Conservation (phyloP, 768 basidiomycete genomes). For the Roridomyces roridus region DNA sequence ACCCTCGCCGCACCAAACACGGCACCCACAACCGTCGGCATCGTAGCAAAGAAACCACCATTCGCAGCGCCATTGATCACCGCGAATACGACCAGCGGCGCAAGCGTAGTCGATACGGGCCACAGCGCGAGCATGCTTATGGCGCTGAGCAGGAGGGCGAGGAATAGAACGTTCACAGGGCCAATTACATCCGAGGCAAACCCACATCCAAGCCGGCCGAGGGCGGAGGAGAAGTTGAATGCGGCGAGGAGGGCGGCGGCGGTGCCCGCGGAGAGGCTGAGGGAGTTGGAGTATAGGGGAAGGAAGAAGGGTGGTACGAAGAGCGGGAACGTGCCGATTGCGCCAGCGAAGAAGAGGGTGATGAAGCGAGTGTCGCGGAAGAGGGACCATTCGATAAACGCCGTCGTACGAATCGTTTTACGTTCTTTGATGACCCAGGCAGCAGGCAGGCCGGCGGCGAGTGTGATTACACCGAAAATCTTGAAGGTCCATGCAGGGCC, state of each 20-base stretch:
- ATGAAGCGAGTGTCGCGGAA: constrained; percentile 33
- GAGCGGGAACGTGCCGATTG: constrained; percentile 41
- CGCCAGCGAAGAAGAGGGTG: constrained; percentile 37
- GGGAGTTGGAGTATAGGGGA: constrained; percentile 38
- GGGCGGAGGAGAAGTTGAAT: constrained; percentile 42
- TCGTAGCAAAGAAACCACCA: constrained; percentile 40
- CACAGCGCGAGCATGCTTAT: constrained; percentile 37
- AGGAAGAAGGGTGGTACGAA: constrained; percentile 45
- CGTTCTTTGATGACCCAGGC: constrained; percentile 28
- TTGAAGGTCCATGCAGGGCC: constrained; percentile 39
- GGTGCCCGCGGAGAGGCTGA: constrained; percentile 28
- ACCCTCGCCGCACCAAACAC: constrained; percentile 35
- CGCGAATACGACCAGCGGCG: constrained; percentile 30
- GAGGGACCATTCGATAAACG: constrained; percentile 25
- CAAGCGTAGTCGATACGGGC: constrained; percentile 32
- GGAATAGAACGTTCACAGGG: constrained; percentile 33
- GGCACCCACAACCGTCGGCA: constrained; percentile 36
- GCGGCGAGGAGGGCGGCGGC: constrained; percentile 36
- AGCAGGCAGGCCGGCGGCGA: constrained; percentile 32
- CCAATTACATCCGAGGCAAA: constrained; percentile 35
- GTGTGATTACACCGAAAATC: constrained; percentile 34
- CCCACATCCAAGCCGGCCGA: constrained; percentile 36
- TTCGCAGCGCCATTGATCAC: constrained; percentile 35
- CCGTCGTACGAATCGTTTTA: constrained; percentile 31
- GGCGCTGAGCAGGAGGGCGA: constrained; percentile 34